Base-by-base conservation (phyloP, 495 filamentous ascomycete genomes). In the Penicillium verhagenii region DNA sequence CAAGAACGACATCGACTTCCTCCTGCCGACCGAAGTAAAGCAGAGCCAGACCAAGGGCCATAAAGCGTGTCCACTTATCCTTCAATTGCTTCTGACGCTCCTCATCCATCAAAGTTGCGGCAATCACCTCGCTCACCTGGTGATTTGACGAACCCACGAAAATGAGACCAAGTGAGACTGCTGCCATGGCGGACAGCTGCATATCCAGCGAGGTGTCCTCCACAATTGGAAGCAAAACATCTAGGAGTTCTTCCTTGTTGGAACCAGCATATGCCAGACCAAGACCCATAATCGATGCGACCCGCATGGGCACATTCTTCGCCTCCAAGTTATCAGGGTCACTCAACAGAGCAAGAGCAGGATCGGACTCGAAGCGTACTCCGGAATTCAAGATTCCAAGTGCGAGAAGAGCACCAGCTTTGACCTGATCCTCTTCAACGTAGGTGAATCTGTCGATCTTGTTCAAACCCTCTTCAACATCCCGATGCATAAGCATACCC, bases 11-110 rank as follows among this genome's bases (percentile, higher is more conserved):
- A 65, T 99, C 94, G 14, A 96, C 94, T 69, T 97, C 92, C 67
- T 99, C 94, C 69, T 99, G 95, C 43, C 90, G 85, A 33, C 95
- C 95, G 57, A 97, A 96, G 79, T 88, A 99, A 24, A 99, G 77
- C 16, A 99, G 83, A 2, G 95, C 94, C 50, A 99, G 79, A 54
- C 95, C 94, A 57, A 99, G 84, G 13, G 90, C 90, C 80, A 97
- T 88, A 73, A 99, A 99, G 2, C 93, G 84, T 20, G 91, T 91
- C 94, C 94, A 99, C 72, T 97, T 99, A 68, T 96, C 89, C 61
- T 94, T 96, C 31, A 97, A 81, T 63, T 94, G 90, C 60, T 84
- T 82, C 64, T 85, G 84, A 19, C 92, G 84, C 23, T 96, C 92
- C 52, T 95, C 91, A 54, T 97, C 93, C 69, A 97, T 82, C 39